Evolutionary conservation across 495 filamentous ascomycete species (phyloP).

Genomic region (Penicillium desertorum): DNA sequence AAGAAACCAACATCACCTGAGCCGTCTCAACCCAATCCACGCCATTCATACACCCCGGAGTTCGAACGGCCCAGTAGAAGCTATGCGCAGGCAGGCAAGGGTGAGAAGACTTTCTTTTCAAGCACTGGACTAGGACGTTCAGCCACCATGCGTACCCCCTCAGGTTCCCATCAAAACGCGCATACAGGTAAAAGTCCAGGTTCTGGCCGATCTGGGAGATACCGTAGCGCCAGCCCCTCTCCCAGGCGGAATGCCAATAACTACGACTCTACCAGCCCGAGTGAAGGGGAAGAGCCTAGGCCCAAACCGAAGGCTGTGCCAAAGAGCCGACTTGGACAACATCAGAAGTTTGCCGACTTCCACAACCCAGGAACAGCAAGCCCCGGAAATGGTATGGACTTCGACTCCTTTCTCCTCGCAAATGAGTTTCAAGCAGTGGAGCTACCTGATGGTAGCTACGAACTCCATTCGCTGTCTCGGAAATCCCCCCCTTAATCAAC

Average conservation of each 20-base stretch:
- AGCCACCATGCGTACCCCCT: slow-evolving; percentile 45
- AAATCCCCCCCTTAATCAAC: slow-evolving; percentile 14
- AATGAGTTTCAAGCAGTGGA: not conserved
- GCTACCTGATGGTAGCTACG: not conserved
- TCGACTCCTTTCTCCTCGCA: not conserved
- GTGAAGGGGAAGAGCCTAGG: slow-evolving; percentile 32
- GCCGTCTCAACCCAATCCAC: slow-evolving; percentile 3
- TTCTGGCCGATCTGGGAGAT: slow-evolving; percentile 28
- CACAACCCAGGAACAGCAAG: slow-evolving; percentile 24
- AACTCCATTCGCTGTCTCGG: not conserved
- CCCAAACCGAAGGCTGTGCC: slow-evolving; percentile 46
- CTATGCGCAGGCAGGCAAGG: slow-evolving; percentile 61
- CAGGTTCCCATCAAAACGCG: slow-evolving; percentile 32
- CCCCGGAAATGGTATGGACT: slow-evolving; percentile 36
- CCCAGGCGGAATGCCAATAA: slow-evolving; percentile 28
- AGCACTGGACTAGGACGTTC: slow-evolving; percentile 47
- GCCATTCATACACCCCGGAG: slow-evolving; percentile 29
- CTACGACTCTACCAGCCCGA: slow-evolving; percentile 40
- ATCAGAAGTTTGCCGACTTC: slow-evolving; percentile 39
- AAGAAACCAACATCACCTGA: slow-evolving; percentile 36
- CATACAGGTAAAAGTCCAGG: slow-evolving; percentile 41
- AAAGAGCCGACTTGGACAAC: slow-evolving; percentile 40
- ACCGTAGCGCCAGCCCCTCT: slow-evolving; percentile 45
- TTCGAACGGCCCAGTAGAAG: slow-evolving; percentile 61
- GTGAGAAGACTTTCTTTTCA: slow-evolving; percentile 64